Evolutionary conservation across 176 grass and related monocot species (phyloP), one percentile per base, ranked within the genome.

Genomic region (Eleusine coracana): DNA sequence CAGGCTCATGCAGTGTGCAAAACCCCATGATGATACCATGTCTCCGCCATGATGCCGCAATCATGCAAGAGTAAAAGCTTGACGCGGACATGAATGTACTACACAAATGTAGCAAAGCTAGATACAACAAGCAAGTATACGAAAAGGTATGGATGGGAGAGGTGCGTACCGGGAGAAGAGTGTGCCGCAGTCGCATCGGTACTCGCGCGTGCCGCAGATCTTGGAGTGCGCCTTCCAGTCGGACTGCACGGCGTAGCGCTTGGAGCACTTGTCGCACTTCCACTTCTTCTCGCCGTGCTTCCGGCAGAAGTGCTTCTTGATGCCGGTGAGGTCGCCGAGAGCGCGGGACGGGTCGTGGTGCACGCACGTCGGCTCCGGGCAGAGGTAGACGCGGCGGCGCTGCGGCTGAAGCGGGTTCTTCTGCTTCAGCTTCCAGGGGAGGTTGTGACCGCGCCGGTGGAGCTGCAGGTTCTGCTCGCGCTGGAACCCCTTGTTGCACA

Each of bases 271-370:
- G 38, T 96, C 97, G 29, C 97, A 99, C 89, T 99, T 99, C 97
- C 97, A 99, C 83, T 92, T 99, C 91, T 99, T 99, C 93, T 99
- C 97, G 45, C 97, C 97, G 68, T 99, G 97, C 87, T 99, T 99
- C 79, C 97, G 93, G 88, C 89, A 99, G 77, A 99, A 99, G 80
- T 99, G 97, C 93, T 99, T 99, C 85, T 99, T 99, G 89, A 99
- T 96, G 20, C 97, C 97, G 10, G 97, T 99, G 34, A 99, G 91
- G 83, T 99, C 97, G 55, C 97, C 97, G 10, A 99, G 93, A 39
- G 97, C 93, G 42, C 97, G 89, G 5, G 97, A 58, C 15, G 97
- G 97, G 78, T 99, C 89, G 80, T 99, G 93, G 86, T 99, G 97
- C 34, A 99, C 97, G 74, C 97, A 99, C 28, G 89, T 96, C 66